Base-by-base conservation (phyloP, 83 land plant species). In the Picea engelmannii region DNA sequence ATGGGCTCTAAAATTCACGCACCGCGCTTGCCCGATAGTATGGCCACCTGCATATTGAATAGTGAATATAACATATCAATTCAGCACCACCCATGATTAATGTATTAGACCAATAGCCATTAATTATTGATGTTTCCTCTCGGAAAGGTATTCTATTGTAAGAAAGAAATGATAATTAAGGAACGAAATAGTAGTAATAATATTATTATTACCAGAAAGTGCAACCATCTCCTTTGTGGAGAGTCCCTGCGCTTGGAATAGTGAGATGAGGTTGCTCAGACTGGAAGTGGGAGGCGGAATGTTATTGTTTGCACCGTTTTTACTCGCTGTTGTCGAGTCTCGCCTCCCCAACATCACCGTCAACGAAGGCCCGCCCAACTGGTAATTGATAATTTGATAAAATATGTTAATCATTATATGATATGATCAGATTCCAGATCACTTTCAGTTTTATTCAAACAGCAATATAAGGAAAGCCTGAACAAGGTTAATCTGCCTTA, bases 271-370 rank as follows among this genome's bases (percentile, higher is more conserved):
- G 35, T 31, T 31, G 35, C 35, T 31, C 35, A 31, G 35, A 31
- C 35, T 31, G 35, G 35, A 63, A 11, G 21, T 18, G 4, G 81
- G 81, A 35, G 27, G 17, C 15, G 83, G 81, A 20, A 79, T 18
- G 42, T 80, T 66, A 25, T 2, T 4, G 42, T 83, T 66, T 62
- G 49, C 69, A 27, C 21, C 83, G 16, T 24, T 44, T 64, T 47
- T 7, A 84, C 3, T 52, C 0, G 84, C 71, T 31, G 84, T 66
- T 16, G 49, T 63, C 20, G 82, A 60, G 84, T 83, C 84, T 63
- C 84, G 35, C 83, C 83, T 38, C 15, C 84, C 84, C 49, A 83
- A 20, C 10, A 0, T 8, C 10, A 80, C 84, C 8, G 27, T 16
- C 84, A 84, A 83, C 42, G 74, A 76, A 76, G 31, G 58, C 13